These are phyloP conservation scores for Arabis hirsuta DNA, from an alignment of 345 rosid species.

Conservation along the genomic window DNA sequence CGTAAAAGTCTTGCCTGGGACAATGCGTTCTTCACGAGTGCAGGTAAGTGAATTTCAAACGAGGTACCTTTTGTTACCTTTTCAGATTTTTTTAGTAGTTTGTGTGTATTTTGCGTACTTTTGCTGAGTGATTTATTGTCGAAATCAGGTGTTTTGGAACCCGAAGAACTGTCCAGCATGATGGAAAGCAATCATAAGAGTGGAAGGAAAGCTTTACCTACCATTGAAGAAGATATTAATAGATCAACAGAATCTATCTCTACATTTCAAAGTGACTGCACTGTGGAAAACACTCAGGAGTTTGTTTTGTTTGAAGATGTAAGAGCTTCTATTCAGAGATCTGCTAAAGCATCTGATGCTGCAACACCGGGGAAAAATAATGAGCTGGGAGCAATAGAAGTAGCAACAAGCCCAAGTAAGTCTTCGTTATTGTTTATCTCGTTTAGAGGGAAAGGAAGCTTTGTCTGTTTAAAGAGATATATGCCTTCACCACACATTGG, in stretches of 20 bases:
- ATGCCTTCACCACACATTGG: background rate
- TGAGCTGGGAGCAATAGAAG: slow-evolving; percentile 22
- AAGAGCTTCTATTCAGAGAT: slow-evolving; percentile 72
- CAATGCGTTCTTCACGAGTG: slow-evolving; percentile 88
- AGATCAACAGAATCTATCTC: slow-evolving; percentile 82
- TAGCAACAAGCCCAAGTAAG: slow-evolving; percentile 56
- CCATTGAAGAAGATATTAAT: slow-evolving; percentile 71
- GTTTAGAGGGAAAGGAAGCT: slow-evolving; percentile 11
- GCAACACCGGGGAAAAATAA: slow-evolving; percentile 41
- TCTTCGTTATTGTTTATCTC: slow-evolving; percentile 11
- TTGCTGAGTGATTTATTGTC: slow-evolving; percentile 6
- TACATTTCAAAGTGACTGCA: slow-evolving; percentile 68
- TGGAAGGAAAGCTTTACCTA: slow-evolving; percentile 55
- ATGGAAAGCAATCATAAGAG: slow-evolving; percentile 60
- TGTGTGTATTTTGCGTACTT: background rate
- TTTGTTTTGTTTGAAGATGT: slow-evolving; percentile 78
- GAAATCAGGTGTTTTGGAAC: slow-evolving; percentile 75
- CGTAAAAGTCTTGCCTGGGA: slow-evolving; percentile 98
- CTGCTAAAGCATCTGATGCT: slow-evolving; percentile 49
- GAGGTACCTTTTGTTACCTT: background rate
- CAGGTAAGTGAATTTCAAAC: slow-evolving; percentile 48
- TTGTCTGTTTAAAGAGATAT: slow-evolving; percentile 2
- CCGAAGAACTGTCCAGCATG: slow-evolving; percentile 83
- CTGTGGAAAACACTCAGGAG: slow-evolving; percentile 64
- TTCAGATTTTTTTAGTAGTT: background rate